phyloP scores from a whole-genome alignment of 2,329 filamentous ascomycete species.

The Aotearoamyces nothofagi region DNA sequence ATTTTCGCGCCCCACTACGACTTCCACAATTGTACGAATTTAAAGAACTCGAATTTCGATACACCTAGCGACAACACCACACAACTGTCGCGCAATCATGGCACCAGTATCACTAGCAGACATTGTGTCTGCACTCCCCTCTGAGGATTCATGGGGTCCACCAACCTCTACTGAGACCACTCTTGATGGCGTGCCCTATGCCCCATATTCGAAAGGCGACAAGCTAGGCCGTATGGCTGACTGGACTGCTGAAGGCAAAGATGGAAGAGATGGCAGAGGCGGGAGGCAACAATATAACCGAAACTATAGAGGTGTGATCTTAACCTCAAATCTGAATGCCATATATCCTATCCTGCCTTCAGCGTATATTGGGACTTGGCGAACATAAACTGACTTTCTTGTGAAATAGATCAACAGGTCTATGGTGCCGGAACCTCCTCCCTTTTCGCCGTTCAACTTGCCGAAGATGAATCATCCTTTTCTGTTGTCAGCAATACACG shows the following conservation, averaged over 20 bases:
- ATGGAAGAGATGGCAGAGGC: conserved; percentile 53
- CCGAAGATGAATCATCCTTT: conserved; percentile 94
- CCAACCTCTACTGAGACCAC: conserved; percentile 71
- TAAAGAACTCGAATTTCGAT: too few species aligned
- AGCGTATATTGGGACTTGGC: background rate
- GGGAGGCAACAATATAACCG: conserved; percentile 82
- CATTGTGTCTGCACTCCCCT: conserved; percentile 56
- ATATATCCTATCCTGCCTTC: background rate
- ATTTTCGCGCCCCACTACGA: background rate
- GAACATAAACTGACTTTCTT: background rate
- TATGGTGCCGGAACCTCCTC: conserved; percentile 82
- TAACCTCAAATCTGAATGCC: conserved; percentile 3
- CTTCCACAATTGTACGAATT: too few species aligned
- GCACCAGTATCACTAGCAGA: conserved; percentile 40
- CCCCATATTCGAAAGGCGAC: conserved; percentile 96
- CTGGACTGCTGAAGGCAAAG: conserved; percentile 88
- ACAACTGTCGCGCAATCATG: conserved; percentile 23
- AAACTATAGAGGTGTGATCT: conserved; percentile 67
- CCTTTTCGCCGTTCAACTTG: conserved; percentile 77
- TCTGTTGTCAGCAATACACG: conserved; percentile 93
- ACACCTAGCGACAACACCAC: background rate
- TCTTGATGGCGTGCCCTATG: conserved; percentile 88
- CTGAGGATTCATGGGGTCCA: conserved; percentile 79
- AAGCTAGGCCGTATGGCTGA: conserved; percentile 98
- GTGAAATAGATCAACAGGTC: conserved; percentile 75